Percentiles rank a stretch among this genome's conserved stretches.
Conservation (phyloP, 1,139 yeast species). For the Lodderomyces parapsilosis region DNA sequence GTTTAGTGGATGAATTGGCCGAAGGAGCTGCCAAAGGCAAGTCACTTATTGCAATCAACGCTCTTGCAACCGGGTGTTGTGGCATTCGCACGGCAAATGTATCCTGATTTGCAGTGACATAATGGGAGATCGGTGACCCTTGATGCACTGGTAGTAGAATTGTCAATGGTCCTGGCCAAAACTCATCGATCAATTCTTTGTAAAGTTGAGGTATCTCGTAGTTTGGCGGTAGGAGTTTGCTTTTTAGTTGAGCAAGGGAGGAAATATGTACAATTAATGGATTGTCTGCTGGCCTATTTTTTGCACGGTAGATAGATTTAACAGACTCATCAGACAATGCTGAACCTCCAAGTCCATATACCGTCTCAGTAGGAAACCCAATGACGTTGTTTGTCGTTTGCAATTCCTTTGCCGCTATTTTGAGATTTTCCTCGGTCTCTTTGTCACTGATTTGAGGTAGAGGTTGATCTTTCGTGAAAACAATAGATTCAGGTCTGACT, state of each 20-base stretch:
- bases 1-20: conserved; percentile 93
- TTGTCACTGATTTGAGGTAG: conserved; percentile 50
- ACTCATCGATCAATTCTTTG: conserved; percentile 54
- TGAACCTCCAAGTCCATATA: conserved; percentile 92
- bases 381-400: conserved; percentile 57
- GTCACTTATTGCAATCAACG: conserved; percentile 81
- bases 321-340: conserved; percentile 76
- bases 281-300: conserved; percentile 92
- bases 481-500: conserved; percentile 29
- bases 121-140: conserved; percentile 57
- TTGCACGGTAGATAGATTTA: conserved; percentile 73
- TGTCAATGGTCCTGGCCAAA: conserved; percentile 98
- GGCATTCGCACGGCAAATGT: conserved; percentile 95
- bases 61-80: conserved; percentile 82
- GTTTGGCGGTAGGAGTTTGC: conserved; percentile 48
- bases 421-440: conserved; percentile 48
- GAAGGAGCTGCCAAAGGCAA: conserved; percentile 96
- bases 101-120: conserved; percentile 82
- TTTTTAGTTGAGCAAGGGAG: conserved; percentile 66
- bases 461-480: conserved; percentile 21
- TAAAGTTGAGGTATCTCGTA: conserved; percentile 64
- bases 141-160: conserved; percentile 60
- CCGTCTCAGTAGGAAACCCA: conserved; percentile 97
- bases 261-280: conserved; percentile 91
- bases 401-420: conserved; percentile 59